Conservation (phyloP, 495 filamentous ascomycete genomes). For the Xylaria bambusicola region DNA sequence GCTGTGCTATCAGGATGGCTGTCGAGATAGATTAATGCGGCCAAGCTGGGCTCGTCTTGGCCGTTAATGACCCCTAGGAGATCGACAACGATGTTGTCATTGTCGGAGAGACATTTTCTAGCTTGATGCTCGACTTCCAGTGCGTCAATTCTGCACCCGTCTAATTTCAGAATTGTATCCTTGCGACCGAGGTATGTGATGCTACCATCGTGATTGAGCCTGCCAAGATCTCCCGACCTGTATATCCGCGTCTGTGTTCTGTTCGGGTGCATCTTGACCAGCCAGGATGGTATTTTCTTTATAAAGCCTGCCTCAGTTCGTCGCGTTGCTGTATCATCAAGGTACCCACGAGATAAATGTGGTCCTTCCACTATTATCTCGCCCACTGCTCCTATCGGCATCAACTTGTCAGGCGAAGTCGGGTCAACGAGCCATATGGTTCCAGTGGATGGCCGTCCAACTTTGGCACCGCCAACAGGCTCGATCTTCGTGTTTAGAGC, state of each 20-base stretch:
- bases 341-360: slow-evolving; percentile 28
- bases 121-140: slow-evolving; percentile 12
- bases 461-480: slow-evolving; percentile 1
- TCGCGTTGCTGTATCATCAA: slow-evolving; percentile 34
- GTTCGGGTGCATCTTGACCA: neutral
- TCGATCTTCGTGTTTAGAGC: slow-evolving; percentile 14
- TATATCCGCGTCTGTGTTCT: slow-evolving; percentile 26
- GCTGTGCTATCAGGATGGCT: slow-evolving; percentile 9
- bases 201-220: slow-evolving; percentile 44
- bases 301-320: slow-evolving; percentile 38
- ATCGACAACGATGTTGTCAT: slow-evolving; percentile 9
- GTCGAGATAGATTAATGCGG: slow-evolving; percentile 15
- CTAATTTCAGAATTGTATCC: slow-evolving; percentile 21
- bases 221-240: slow-evolving; percentile 43
- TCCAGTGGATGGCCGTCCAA: slow-evolving; percentile 17
- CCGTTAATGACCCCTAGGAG: slow-evolving; percentile 10
- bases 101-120: slow-evolving; percentile 11
- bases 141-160: slow-evolving; percentile 4
- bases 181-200: slow-evolving; percentile 46
- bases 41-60: slow-evolving; percentile 10
- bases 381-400: slow-evolving; percentile 41
- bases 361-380: slow-evolving; percentile 45
- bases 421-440: slow-evolving; percentile 42
- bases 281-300: slow-evolving; percentile 17
- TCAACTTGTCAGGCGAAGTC: slow-evolving; percentile 30